Conservation (phyloP, 345 rosid genomes). For the Camelina hispida region DNA sequence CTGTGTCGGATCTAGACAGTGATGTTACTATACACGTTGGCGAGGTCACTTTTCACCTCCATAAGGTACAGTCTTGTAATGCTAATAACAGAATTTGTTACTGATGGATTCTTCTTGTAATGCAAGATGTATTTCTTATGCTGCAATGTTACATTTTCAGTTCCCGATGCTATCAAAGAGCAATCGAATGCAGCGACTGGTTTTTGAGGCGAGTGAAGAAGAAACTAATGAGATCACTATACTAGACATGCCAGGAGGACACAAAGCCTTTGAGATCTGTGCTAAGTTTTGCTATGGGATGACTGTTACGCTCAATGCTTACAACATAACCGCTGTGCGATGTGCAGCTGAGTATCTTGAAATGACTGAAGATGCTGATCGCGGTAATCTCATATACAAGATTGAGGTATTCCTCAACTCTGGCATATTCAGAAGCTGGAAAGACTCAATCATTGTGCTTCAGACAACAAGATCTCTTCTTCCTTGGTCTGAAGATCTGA, state of each 20-base stretch:
- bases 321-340: conserved; percentile 80
- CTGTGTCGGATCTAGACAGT: conserved; percentile 71
- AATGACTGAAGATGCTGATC: conserved; percentile 84
- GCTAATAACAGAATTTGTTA: conserved; percentile 3
- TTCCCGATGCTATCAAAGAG: conserved; percentile 94
- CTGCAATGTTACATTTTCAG: conserved; percentile 50
- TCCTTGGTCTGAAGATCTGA: conserved; percentile 90
- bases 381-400: conserved; percentile 82
- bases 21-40: conserved; percentile 73
- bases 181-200: conserved; percentile 67
- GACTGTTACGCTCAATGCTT: conserved; percentile 83
- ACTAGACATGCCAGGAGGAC: conserved; percentile 83
- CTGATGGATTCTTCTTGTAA: conserved; percentile 13
- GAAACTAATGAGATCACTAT: conserved; percentile 61
- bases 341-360: conserved; percentile 95
- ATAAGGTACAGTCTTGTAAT: conserved; percentile 61
- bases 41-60: conserved; percentile 82
- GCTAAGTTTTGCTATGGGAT: conserved; percentile 96
- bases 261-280: conserved; percentile 89
- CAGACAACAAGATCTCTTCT: conserved; percentile 78
- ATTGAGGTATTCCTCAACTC: conserved; percentile 87
- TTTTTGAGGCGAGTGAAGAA: conserved; percentile 58
- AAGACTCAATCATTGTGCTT: conserved; percentile 91
- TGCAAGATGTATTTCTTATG: background rate
- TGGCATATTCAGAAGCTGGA: conserved; percentile 88